Evolutionary conservation across 169 alveolate genomes (phyloP).

Genomic region (Cryptosporidium muris): DNA sequence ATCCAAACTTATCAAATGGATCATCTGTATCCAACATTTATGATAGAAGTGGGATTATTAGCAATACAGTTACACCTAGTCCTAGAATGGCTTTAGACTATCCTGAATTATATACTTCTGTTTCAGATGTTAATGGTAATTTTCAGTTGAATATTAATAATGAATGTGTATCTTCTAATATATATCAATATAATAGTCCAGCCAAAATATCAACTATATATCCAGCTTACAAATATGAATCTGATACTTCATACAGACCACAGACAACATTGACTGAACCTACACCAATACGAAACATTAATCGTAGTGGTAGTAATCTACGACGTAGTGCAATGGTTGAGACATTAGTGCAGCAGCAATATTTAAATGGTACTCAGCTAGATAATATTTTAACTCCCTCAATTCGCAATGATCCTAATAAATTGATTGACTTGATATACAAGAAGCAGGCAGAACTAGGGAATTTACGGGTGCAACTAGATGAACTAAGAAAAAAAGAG

Average conservation of each 20-base stretch:
- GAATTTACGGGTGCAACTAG: slow-evolving; percentile 17
- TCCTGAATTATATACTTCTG: too few species aligned
- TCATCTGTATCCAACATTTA: neutral
- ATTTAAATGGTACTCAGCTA: neutral
- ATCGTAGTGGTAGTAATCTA: too few species aligned
- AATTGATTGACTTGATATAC: slow-evolving; percentile 12
- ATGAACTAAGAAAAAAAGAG: slow-evolving; percentile 42
- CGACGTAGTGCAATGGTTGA: neutral
- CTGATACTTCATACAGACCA: too few species aligned
- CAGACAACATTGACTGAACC: too few species aligned
- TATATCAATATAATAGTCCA: neutral
- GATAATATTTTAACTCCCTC: neutral
- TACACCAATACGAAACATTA: too few species aligned
- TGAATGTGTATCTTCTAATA: neutral
- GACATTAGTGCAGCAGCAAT: neutral
- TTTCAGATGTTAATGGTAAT: too few species aligned
- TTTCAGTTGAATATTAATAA: neutral
- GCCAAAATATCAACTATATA: too few species aligned
- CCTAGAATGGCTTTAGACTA: too few species aligned
- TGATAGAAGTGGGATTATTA: too few species aligned
- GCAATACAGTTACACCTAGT: too few species aligned
- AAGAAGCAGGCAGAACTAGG: slow-evolving; percentile 26
- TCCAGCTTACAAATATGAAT: too few species aligned
- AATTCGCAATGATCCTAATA: neutral
- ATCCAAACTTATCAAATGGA: slow-evolving; percentile 64